A percentile compares a stretch with the other conserved stretches of the same genome.
Conservation (phyloP, 305 asterid species). For the Solanum hybrid region DNA sequence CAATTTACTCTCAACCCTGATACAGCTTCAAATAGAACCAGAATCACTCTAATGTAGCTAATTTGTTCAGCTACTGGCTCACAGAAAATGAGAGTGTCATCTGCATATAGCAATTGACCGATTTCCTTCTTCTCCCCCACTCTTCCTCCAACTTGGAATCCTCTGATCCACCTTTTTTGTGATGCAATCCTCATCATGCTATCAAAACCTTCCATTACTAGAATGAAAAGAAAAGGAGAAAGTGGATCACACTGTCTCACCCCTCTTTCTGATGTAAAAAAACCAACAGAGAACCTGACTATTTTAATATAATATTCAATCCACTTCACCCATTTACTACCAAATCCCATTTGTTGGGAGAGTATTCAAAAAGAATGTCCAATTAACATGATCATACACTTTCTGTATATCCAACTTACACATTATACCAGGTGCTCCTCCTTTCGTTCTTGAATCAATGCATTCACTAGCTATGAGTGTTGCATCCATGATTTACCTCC, state of each 20-base stretch:
- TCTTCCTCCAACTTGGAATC: background rate
- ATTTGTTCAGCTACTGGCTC: background rate
- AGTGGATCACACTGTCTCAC: background rate
- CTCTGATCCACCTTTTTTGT: background rate
- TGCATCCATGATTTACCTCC: background rate
- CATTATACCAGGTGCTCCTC: background rate
- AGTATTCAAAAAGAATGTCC: background rate
- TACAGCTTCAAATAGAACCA: background rate
- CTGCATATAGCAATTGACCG: background rate
- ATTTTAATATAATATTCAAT: background rate
- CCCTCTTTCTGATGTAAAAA: background rate
- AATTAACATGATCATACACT: background rate
- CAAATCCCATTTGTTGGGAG: background rate
- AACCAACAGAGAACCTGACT: background rate
- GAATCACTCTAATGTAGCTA: background rate
- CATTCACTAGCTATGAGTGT: background rate
- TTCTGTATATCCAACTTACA: background rate
- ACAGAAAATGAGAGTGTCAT: background rate
- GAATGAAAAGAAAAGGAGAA: background rate
- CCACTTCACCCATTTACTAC: background rate
- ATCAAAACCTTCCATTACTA: background rate
- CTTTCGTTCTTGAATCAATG: background rate
- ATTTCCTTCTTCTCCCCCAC: background rate
- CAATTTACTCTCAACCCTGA: background rate
- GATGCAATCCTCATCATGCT: background rate